Evolutionary conservation across 768 basidiomycete genomes (phyloP), one percentile per base, ranked within the genome.

Genomic region (Hericium alpestre): DNA sequence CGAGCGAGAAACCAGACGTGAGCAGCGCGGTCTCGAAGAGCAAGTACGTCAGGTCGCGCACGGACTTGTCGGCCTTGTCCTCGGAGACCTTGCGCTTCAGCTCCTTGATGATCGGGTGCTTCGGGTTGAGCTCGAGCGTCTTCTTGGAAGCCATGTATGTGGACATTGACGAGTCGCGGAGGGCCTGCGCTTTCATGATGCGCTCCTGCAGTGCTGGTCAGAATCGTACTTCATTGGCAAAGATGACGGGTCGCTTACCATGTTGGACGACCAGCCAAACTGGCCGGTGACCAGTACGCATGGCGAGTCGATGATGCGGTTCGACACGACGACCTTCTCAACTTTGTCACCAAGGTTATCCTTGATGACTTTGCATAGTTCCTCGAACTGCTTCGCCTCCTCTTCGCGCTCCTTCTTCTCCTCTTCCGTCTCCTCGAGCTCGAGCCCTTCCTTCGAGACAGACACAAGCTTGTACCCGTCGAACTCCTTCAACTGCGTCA

Each of bases 251-350:
- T 20, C 25, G 71, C 79, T 49, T 61, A 85, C 88, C 95, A 98
- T 98, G 81, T 97, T 97, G 55, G 94, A 93, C 27, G 93, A 96
- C 95, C 95, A 99, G 56, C 95, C 96, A 74, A 97, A 99, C 72
- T 97, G 94, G 58, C 95, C 95, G 58, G 96, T 98, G 69, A 97
- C 93, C 66, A 95, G 86, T 48, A 96, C 95, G 71, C 87, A 97
- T 59, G 93, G 94, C 18, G 93, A 96, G 73, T 95, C 93, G 65
- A 83, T 80, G 77, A 99, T 95, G 73, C 95, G 92, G 83, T 95
- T 97, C 49, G 95, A 98, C 64, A 97, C 79, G 61, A 95, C 82
- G 22, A 99, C 95, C 81, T 99, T 99, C 82, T 99, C 96, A 61
- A 99, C 94, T 81, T 94, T 95, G 74, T 97, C 95, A 58, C 95